These are phyloP conservation scores for Bretschneidera sinensis DNA, from an alignment of 345 rosid species.

Conservation along the genomic window DNA sequence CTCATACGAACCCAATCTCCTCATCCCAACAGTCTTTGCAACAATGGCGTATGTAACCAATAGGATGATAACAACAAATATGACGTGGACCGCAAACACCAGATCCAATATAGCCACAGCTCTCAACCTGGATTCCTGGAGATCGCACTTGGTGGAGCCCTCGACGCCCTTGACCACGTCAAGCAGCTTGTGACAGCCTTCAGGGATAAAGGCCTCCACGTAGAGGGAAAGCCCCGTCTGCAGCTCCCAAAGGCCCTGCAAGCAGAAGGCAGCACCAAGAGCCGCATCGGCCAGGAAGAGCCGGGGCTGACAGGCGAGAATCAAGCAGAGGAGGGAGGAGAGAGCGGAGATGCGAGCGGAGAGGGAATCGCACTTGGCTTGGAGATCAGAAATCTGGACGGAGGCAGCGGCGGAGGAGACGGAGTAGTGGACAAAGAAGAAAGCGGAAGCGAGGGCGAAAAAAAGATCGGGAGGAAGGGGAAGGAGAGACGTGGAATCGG, in stretches of 20 bases:
- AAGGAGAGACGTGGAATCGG: slow-evolving; percentile 54
- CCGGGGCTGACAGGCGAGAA: slow-evolving; percentile 62
- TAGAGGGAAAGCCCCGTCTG: slow-evolving; percentile 86
- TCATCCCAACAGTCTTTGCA: slow-evolving; percentile 40
- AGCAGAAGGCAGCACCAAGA: slow-evolving; percentile 56
- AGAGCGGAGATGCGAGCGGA: slow-evolving; percentile 63
- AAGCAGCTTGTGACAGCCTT: slow-evolving; percentile 73
- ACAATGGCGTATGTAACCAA: slow-evolving; percentile 50
- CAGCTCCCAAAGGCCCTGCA: slow-evolving; percentile 85
- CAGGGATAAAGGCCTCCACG: slow-evolving; percentile 85
- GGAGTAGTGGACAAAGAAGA: slow-evolving; percentile 69
- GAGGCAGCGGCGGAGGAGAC: slow-evolving; percentile 57
- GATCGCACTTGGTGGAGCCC: slow-evolving; percentile 82
- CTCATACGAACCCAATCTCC: slow-evolving; percentile 75
- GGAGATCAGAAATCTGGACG: slow-evolving; percentile 75
- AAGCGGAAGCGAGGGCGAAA: slow-evolving; percentile 74
- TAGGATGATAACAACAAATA: slow-evolving; percentile 51
- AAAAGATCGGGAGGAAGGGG: slow-evolving; percentile 74
- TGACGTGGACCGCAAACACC: slow-evolving; percentile 60
- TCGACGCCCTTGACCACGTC: slow-evolving; percentile 75
- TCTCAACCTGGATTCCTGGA: slow-evolving; percentile 65
- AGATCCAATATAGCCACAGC: slow-evolving; percentile 88
- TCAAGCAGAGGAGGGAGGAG: slow-evolving; percentile 53
- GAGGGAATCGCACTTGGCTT: slow-evolving; percentile 69
- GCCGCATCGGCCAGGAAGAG: slow-evolving; percentile 72